Conservation (phyloP, 2,329 filamentous ascomycete genomes). For the Thyridium curvatum region DNA sequence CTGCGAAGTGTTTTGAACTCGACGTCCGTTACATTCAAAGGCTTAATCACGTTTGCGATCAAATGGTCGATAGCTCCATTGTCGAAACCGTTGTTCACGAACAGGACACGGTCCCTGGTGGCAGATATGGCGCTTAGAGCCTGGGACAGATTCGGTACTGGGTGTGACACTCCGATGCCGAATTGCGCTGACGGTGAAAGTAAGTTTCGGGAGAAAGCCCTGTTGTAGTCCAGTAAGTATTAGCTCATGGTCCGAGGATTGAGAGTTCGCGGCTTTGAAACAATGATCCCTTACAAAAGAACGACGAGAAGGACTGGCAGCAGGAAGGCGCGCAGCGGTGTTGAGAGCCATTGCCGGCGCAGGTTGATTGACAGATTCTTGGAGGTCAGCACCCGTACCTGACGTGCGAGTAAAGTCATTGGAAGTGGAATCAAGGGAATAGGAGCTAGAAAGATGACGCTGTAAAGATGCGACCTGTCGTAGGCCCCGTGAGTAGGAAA, state of each 20-base stretch:
- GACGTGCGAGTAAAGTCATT: too few species aligned
- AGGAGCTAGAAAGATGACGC: too few species aligned
- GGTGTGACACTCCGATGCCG: conserved; percentile 59
- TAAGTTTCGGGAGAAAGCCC: conserved; percentile 73
- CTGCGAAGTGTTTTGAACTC: conserved; percentile 18
- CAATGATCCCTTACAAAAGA: too few species aligned
- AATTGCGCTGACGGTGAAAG: conserved; percentile 72
- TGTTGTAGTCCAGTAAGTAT: too few species aligned
- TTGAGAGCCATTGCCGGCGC: conserved; percentile 44
- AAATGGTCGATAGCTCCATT: conserved; percentile 68
- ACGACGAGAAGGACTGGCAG: conserved; percentile 52
- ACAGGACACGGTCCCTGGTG: conserved; percentile 63
- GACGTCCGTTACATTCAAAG: conserved; percentile 51
- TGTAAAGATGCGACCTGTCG: too few species aligned
- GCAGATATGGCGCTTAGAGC: conserved; percentile 52
- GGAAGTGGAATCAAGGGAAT: too few species aligned
- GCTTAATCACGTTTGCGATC: conserved; percentile 53
- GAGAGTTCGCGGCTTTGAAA: too few species aligned
- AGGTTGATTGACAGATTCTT: conserved; percentile 58
- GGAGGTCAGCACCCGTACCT: conserved; percentile 53
- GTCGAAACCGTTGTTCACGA: conserved; percentile 67
- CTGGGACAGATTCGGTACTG: conserved; percentile 58
- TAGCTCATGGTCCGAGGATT: too few species aligned
- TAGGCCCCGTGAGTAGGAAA: too few species aligned
- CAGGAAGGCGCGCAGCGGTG: conserved; percentile 50